Conservation (phyloP, 441 rosid species). For the Raphanus hybrid region DNA sequence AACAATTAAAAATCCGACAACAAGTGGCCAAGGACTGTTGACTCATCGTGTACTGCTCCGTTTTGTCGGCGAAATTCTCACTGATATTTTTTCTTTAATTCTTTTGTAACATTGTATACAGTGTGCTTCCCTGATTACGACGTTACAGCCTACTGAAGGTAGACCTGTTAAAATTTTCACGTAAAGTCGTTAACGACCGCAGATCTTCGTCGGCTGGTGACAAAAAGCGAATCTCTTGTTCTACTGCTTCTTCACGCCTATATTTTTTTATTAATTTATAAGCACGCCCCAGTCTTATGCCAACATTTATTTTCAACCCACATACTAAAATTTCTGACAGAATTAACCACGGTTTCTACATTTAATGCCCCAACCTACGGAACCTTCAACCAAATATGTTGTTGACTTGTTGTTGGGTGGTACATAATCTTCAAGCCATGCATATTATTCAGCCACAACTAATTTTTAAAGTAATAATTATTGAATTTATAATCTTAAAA, state of each 20-base stretch:
- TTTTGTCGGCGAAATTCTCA: conserved; percentile 25
- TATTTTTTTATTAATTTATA: conserved; percentile 10
- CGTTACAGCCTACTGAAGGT: conserved; percentile 24
- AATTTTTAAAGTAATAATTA: no score
- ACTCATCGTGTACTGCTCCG: conserved; percentile 39
- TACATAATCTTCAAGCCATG: not conserved
- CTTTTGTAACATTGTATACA: not conserved
- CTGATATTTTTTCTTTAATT: not conserved
- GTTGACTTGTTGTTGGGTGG: conserved; percentile 14
- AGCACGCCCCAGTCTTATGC: not conserved
- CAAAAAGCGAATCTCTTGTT: not conserved
- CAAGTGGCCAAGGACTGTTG: conserved; percentile 37
- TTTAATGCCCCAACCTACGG: conserved; percentile 9
- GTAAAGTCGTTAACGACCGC: conserved; percentile 25
- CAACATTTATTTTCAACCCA: not conserved
- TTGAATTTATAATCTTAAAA: no score
- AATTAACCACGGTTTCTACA: conserved; percentile 12
- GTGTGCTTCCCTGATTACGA: conserved; percentile 23
- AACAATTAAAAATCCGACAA: conserved; percentile 27
- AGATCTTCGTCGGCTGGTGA: conserved; percentile 32
- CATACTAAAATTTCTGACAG: not conserved
- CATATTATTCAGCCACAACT: not conserved
- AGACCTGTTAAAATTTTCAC: conserved; percentile 30
- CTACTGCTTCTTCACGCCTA: not conserved
- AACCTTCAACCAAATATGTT: not conserved